A percentile compares a stretch with the other conserved stretches of the same genome.
phyloP scores from a whole-genome alignment of 192 early-diverging fungal genomes.

The Linnemannia zychae region DNA sequence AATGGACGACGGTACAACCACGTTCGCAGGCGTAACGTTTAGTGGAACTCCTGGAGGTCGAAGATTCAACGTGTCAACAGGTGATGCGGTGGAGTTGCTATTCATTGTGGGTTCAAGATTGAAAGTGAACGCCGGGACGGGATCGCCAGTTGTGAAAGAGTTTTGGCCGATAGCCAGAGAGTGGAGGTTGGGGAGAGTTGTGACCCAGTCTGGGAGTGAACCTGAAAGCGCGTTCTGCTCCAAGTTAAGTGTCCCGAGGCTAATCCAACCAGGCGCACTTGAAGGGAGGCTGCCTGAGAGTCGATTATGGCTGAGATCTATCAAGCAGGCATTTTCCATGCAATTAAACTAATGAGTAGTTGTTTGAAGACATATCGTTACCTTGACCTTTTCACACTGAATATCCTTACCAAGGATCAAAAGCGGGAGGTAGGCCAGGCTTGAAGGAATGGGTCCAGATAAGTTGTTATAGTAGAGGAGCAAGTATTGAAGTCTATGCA shows the following conservation, averaged over 20 bases:
- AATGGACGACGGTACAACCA: conserved; percentile 12
- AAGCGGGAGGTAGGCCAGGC: conserved; percentile 23
- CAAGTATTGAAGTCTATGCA: conserved; percentile 37
- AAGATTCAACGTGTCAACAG: background rate
- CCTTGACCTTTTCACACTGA: background rate
- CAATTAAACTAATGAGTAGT: too few species aligned
- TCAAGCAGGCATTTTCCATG: too few species aligned
- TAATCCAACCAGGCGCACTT: conserved; percentile 24
- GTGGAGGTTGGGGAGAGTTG: conserved; percentile 42
- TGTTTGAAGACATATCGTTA: too few species aligned
- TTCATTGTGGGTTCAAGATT: conserved; percentile 23
- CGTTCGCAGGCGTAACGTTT: conserved; percentile 13
- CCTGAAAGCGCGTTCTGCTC: conserved; percentile 34
- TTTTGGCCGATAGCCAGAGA: conserved; percentile 48
- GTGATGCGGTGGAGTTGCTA: background rate
- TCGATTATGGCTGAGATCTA: conserved; percentile 48
- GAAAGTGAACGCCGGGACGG: conserved; percentile 24
- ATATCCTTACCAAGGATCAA: conserved; percentile 27
- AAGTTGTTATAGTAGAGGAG: conserved; percentile 44
- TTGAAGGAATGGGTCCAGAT: conserved; percentile 39
- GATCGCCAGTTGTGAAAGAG: conserved; percentile 32
- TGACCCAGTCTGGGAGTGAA: conserved; percentile 31
- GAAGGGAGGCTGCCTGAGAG: conserved; percentile 34
- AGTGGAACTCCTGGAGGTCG: conserved; percentile 1
- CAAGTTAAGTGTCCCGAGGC: conserved; percentile 32